Base-by-base conservation (phyloP, 805 yeast species). In the Starmera pachycereana region DNA sequence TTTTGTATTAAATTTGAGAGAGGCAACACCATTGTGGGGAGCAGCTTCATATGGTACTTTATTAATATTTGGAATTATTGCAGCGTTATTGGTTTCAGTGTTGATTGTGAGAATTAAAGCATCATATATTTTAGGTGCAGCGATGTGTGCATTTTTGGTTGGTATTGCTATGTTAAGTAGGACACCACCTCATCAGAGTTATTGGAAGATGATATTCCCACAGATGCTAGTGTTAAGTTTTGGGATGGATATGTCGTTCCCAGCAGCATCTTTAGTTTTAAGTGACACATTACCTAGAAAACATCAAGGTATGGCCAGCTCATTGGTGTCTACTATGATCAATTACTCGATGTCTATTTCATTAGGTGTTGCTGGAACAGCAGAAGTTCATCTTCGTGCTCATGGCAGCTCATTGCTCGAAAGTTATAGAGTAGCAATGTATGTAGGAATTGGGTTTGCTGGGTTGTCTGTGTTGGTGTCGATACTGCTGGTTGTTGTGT, bases 161-260 rank as follows among this genome's bases (percentile, higher is more conserved):
- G 83, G 85, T 1, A 57, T 66, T 32, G 52, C 73, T 0, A 62
- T 80, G 61, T 58, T 76, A 14, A 69, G 78, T 2, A 63, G 73
- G 0, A 66, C 75, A 38, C 87, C 88, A 0, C 69, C 71, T 1
- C 49, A 71, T 39, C 83, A 81, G 53, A 62, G 72, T 0, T 84
- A 70, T 52, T 83, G 76, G 71, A 63, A 69, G 8, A 67, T 76
- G 51, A 57, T 73, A 3, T 68, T 83, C 50, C 77, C 80, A 4
- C 69, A 72, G 28, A 64, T 72, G 66, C 48, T 77, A 13, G 58
- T 82, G 6, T 59, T 75, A 6, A 71, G 78, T 12, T 79, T 78
- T 66, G 94, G 87, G 3, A 81, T 83, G 88, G 90, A 83, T 54
- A 62, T 78, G 55, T 76, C 84, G 25, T 83, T 81, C 56, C 90